Conservation (phyloP, 352 stramenopile species). For the Globisporangium apiculatum region DNA sequence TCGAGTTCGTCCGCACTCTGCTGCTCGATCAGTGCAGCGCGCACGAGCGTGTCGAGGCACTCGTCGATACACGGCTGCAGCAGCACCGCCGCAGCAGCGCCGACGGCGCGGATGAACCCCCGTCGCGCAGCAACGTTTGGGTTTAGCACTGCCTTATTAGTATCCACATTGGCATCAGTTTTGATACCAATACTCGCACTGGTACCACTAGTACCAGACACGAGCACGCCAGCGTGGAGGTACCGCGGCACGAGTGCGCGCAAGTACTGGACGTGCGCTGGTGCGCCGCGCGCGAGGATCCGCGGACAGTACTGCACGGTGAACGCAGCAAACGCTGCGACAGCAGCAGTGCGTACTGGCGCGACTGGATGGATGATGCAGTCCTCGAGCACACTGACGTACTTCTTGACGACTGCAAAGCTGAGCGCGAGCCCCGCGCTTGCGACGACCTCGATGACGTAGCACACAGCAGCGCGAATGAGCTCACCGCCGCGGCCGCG, state of each 20-base stretch:
- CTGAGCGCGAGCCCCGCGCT: slow-evolving; percentile 39
- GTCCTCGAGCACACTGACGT: slow-evolving; percentile 76
- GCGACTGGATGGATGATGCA: slow-evolving; percentile 94
- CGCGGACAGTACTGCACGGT: slow-evolving; percentile 84
- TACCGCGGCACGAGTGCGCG: slow-evolving; percentile 51
- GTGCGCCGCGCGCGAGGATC: slow-evolving; percentile 44
- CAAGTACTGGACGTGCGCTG: slow-evolving; percentile 40
- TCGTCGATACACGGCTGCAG: slow-evolving; percentile 22
- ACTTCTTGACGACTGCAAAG: slow-evolving; percentile 73
- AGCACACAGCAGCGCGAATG: slow-evolving; percentile 91
- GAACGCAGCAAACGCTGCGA: slow-evolving; percentile 82
- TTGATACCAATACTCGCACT: slow-evolving; percentile 8
- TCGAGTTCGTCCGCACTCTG: slow-evolving; percentile 77
- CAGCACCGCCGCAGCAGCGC: slow-evolving; percentile 29
- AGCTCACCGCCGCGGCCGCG: slow-evolving; percentile 94
- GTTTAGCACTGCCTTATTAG: slow-evolving; percentile 20
- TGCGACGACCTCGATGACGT: slow-evolving; percentile 91
- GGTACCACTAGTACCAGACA: slow-evolving; percentile 20
- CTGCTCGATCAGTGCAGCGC: slow-evolving; percentile 32
- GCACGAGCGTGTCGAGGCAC: slow-evolving; percentile 31
- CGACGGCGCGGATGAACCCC: slow-evolving; percentile 62
- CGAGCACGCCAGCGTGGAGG: slow-evolving; percentile 37
- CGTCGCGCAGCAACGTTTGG: slow-evolving; percentile 87
- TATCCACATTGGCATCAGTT: no score
- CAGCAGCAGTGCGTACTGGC: slow-evolving; percentile 83